These are phyloP conservation scores for Pharnaceum exiguum DNA, from an alignment of 148 eudicot genomes.

Conservation along the genomic window DNA sequence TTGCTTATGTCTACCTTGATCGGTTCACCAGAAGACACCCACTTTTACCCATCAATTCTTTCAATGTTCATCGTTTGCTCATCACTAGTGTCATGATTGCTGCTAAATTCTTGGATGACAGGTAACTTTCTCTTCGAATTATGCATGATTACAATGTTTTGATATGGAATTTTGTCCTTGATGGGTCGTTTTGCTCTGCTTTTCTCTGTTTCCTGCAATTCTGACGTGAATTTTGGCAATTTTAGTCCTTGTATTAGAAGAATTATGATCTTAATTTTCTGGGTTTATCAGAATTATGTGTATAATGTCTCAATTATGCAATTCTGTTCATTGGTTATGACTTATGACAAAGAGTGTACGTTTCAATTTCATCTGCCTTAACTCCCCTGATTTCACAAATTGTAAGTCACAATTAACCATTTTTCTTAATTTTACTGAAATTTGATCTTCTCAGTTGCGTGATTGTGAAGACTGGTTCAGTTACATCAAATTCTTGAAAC, in stretches of 20 bases:
- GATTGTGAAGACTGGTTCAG: neutral
- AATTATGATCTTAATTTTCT: neutral
- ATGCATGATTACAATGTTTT: neutral
- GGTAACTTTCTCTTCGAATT: slow-evolving; percentile 41
- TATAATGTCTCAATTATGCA: neutral
- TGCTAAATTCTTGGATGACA: slow-evolving; percentile 83
- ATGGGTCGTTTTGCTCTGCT: no score
- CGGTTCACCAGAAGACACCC: slow-evolving; percentile 69
- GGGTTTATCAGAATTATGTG: neutral
- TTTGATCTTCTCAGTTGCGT: neutral
- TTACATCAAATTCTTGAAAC: neutral
- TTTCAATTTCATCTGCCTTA: no score
- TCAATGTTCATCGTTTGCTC: slow-evolving; percentile 71
- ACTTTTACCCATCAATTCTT: slow-evolving; percentile 51
- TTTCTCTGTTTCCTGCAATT: no score
- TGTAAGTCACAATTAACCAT: no score
- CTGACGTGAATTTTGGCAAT: no score
- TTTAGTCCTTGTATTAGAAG: no score
- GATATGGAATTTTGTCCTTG: neutral
- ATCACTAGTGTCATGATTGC: slow-evolving; percentile 79
- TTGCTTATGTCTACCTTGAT: slow-evolving; percentile 78
- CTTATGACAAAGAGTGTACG: no score
- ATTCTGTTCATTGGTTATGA: neutral
- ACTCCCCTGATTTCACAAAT: neutral
- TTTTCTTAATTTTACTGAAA: neutral